Evolutionary conservation across 192 early-diverging fungal species (phyloP).

Genomic region (Umbelopsis vinacea): DNA sequence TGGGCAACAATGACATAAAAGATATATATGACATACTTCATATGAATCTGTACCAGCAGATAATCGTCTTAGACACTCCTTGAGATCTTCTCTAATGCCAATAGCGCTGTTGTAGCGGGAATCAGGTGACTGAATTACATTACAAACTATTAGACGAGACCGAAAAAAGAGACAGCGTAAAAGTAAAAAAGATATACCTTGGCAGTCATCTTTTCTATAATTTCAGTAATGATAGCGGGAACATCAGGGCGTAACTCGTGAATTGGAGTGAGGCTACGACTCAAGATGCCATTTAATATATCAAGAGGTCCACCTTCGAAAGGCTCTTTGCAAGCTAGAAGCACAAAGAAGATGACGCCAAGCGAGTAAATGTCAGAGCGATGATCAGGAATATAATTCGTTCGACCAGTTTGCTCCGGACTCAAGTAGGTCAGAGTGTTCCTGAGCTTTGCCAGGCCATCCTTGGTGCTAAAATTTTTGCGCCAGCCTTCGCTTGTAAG

Average conservation of each 20-base stretch:
- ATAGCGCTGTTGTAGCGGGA: constrained; percentile 38
- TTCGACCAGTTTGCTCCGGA: constrained; percentile 42
- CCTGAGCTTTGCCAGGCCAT: constrained; percentile 22
- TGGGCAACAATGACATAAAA: too few relatives aligned
- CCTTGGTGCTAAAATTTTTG: constrained; percentile 28
- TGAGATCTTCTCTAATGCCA: constrained; percentile 33
- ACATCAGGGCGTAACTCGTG: constrained; percentile 36
- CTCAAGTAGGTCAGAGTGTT: constrained; percentile 31
- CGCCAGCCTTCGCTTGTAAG: constrained; percentile 34
- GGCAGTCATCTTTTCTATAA: constrained; percentile 42
- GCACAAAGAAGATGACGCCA: constrained; percentile 37
- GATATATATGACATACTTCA: background rate
- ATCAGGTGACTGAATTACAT: constrained; percentile 30
- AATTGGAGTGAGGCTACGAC: constrained; percentile 28
- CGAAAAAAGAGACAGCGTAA: background rate
- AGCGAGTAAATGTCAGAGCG: constrained; percentile 40
- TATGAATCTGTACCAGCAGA: constrained; percentile 22
- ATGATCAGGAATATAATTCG: constrained; percentile 39
- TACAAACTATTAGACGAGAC: background rate
- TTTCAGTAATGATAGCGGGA: constrained; percentile 26
- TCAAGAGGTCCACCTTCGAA: constrained; percentile 41
- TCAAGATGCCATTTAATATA: constrained; percentile 34
- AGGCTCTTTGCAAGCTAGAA: constrained; percentile 29
- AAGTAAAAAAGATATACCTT: constrained; percentile 26
- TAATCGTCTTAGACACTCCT: constrained; percentile 31